Evolutionary conservation across 1,284 basidiomycete species (phyloP).

Genomic region (Ceratobasidium sp.): DNA sequence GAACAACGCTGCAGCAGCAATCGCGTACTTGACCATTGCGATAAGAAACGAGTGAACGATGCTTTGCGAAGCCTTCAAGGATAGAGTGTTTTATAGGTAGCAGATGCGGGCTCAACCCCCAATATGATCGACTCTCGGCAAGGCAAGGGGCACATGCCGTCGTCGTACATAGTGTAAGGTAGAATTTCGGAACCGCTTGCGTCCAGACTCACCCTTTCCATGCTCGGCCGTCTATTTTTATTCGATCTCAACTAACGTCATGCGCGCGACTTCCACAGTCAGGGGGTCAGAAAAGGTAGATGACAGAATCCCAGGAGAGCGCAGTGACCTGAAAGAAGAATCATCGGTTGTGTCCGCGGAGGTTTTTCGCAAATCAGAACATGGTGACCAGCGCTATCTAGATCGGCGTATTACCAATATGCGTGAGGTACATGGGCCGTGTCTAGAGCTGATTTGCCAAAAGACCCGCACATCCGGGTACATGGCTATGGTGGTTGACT

Average conservation of each 20-base stretch:
- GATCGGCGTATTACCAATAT: no score
- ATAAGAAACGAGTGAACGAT: not conserved
- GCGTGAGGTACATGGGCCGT: no score
- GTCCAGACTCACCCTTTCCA: not conserved
- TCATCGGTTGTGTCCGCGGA: not conserved
- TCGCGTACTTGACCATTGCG: conserved; percentile 6
- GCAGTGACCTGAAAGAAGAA: not conserved
- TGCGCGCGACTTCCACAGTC: not conserved
- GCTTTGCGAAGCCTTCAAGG: not conserved
- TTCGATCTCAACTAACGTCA: conserved; percentile 7
- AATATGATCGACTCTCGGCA: conserved; percentile 1
- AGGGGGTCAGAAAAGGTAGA: not conserved
- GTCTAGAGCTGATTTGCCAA: no score
- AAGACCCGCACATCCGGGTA: no score
- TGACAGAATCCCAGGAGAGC: not conserved
- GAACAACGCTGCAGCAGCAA: conserved; percentile 15
- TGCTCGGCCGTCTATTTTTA: not conserved
- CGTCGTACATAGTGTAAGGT: not conserved
- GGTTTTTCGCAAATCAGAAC: no score
- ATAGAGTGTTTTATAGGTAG: not conserved
- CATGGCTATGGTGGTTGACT: no score
- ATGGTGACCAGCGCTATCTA: no score
- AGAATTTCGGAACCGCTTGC: conserved; percentile 28
- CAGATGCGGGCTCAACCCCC: not conserved
- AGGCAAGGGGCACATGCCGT: conserved; percentile 19